A percentile compares a stretch with the other conserved stretches of the same genome.
phyloP scores from a whole-genome alignment of 805 yeast species.

The Wickerhamomyces pijperi region DNA sequence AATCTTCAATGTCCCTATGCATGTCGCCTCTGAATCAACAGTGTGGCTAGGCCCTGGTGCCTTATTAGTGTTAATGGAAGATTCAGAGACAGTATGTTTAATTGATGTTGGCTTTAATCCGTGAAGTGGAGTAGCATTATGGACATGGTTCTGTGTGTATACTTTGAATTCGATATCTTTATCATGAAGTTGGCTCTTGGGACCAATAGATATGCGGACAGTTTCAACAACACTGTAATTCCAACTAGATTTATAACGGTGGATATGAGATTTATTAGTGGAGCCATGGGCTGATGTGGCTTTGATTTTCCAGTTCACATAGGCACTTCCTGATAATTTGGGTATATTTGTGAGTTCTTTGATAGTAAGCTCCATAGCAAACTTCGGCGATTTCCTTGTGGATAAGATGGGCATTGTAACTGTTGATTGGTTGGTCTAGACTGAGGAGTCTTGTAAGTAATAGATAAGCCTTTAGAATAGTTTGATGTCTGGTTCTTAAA shows the following conservation, averaged over 20 bases:
- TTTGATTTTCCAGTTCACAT: conserved; percentile 48
- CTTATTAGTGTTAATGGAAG: no score
- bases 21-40: conserved; percentile 21
- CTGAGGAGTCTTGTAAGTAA: no score
- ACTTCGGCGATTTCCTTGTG: conserved; percentile 42
- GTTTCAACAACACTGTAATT: conserved; percentile 24
- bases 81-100: no score
- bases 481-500: no score
- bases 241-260: conserved; percentile 44
- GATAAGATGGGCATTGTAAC: neutral
- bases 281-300: conserved; percentile 38
- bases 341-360: conserved; percentile 79
- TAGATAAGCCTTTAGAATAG: no score
- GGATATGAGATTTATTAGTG: conserved; percentile 33
- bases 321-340: conserved; percentile 59
- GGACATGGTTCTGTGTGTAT: conserved; percentile 21
- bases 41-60: no score
- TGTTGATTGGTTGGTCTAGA: no score
- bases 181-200: conserved; percentile 20
- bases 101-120: conserved; percentile 2
- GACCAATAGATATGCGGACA: conserved; percentile 29
- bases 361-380: conserved; percentile 45
- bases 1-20: conserved; percentile 55
- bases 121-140: neutral
- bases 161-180: conserved; percentile 28